These are phyloP conservation scores for Actinomortierella ambigua DNA, from an alignment of 371 early-diverging fungal genomes.

Conservation along the genomic window DNA sequence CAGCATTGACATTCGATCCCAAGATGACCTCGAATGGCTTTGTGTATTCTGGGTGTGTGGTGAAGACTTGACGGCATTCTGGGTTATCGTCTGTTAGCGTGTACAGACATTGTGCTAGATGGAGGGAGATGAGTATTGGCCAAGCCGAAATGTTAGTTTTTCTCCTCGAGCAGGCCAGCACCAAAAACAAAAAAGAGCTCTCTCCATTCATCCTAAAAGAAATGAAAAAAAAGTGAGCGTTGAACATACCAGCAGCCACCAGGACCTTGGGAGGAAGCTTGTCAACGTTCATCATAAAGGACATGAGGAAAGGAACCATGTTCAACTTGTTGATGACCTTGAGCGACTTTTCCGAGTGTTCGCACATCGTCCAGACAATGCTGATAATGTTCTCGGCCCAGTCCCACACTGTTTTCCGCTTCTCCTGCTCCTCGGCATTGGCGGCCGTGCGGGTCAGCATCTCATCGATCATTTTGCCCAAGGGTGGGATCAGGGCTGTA, in stretches of 20 bases:
- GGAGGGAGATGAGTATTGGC: slow-evolving; percentile 3
- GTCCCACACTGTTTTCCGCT: slow-evolving; percentile 67
- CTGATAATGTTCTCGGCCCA: slow-evolving; percentile 77
- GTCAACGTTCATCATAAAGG: slow-evolving; percentile 66
- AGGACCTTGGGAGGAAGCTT: slow-evolving; percentile 68
- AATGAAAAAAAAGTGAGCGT: no score
- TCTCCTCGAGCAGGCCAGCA: no score
- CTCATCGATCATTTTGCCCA: slow-evolving; percentile 51
- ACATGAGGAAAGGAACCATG: slow-evolving; percentile 67
- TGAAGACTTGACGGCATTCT: slow-evolving; percentile 62
- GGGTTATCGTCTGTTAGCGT: slow-evolving; percentile 84
- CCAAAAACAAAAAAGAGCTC: slow-evolving; percentile 4
- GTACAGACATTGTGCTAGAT: slow-evolving; percentile 78
- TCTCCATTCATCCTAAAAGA: no score
- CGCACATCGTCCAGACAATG: slow-evolving; percentile 72
- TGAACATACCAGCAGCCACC: slow-evolving; percentile 63
- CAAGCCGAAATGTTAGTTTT: no score
- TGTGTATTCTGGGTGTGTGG: slow-evolving; percentile 62
- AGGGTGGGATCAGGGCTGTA: slow-evolving; percentile 52
- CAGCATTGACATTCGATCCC: slow-evolving; percentile 45
- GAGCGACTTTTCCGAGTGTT: slow-evolving; percentile 68
- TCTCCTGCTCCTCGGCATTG: slow-evolving; percentile 52
- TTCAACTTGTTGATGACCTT: slow-evolving; percentile 69
- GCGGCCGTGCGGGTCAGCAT: slow-evolving; percentile 55
- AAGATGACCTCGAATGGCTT: slow-evolving; percentile 56